Percentiles rank a stretch among this genome's conserved stretches.
phyloP scores from a whole-genome alignment of 345 rosid species.

The Schrenkiella parvula region DNA sequence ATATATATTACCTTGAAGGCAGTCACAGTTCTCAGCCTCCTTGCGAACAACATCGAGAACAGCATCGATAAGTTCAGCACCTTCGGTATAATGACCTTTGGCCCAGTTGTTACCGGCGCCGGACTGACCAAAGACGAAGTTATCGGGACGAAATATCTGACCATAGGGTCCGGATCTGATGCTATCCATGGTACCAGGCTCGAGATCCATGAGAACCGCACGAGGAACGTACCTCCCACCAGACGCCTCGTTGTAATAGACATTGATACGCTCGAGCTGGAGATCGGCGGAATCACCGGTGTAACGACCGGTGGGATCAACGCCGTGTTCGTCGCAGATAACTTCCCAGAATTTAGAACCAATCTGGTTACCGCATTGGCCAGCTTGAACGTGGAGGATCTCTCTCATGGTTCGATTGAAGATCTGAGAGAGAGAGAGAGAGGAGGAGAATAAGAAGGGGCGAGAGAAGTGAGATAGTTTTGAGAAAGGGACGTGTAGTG shows the following conservation, averaged over 20 bases:
- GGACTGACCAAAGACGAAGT: constrained; percentile 82
- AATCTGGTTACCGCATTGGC: constrained; percentile 99
- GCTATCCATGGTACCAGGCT: constrained; percentile 98
- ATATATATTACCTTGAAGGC: constrained; percentile 99
- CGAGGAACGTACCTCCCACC: constrained; percentile 94
- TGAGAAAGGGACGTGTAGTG: constrained; percentile 19
- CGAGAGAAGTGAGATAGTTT: constrained; percentile 23
- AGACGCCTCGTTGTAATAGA: constrained; percentile 89
- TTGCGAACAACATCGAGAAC: constrained; percentile 97
- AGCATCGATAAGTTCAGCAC: constrained; percentile 88
- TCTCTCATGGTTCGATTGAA: constrained; percentile 58
- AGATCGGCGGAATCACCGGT: constrained; percentile 59
- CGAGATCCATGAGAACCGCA: constrained; percentile 98
- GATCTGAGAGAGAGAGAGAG: not conserved
- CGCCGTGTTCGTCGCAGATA: constrained; percentile 92
- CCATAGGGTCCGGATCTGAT: constrained; percentile 91
- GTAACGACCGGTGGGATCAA: constrained; percentile 81
- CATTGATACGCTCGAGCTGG: constrained; percentile 88
- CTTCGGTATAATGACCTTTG: constrained; percentile 92
- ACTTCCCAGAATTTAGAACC: constrained; percentile 99
- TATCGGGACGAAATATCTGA: constrained; percentile 83
- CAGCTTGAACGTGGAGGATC: constrained; percentile 91
- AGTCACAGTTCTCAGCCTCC: constrained; percentile 97
- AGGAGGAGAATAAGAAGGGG: constrained; percentile 3
- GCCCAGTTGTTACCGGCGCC: constrained; percentile 93